Percentiles rank a stretch among this genome's conserved stretches.
These are phyloP conservation scores for Pelagomonas calceolata DNA, from an alignment of 108 stramenopile species.

Conservation along the genomic window DNA sequence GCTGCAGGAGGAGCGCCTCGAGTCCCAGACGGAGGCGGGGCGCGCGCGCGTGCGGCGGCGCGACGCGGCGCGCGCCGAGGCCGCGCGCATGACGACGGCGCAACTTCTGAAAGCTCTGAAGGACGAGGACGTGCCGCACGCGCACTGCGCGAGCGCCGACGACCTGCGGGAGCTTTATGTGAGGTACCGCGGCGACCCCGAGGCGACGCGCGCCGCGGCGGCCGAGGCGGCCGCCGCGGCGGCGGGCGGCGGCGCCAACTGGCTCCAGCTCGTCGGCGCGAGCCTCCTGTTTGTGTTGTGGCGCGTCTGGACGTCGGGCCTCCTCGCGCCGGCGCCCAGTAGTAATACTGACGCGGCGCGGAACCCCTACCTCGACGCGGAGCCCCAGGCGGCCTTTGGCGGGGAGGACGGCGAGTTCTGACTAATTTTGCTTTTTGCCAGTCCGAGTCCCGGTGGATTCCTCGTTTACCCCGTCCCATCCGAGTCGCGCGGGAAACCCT, in stretches of 20 bases:
- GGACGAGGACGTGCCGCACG: not conserved
- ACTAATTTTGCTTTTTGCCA: no score
- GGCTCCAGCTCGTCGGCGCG: not conserved
- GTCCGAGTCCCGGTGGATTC: no score
- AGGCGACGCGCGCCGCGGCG: not conserved
- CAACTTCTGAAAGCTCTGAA: not conserved
- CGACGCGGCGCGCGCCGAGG: not conserved
- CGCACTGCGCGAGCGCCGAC: not conserved
- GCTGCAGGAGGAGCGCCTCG: not conserved
- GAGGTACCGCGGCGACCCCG: not conserved
- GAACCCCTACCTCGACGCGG: no score
- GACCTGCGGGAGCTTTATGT: not conserved
- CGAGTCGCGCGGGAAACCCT: no score
- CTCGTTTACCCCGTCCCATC: no score
- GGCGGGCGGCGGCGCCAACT: not conserved
- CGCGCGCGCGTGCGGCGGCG: not conserved
- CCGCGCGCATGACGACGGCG: not conserved
- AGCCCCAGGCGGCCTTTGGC: no score
- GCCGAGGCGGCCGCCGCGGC: not conserved
- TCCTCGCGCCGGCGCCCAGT: not conserved
- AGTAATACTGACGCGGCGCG: no score
- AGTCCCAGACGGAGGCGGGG: not conserved
- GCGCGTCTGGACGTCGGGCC: not conserved
- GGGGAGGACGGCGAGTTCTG: no score
- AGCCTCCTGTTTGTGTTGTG: not conserved